phyloP scores from a whole-genome alignment of 345 rosid genomes.

The Aurinia saxatilis region DNA sequence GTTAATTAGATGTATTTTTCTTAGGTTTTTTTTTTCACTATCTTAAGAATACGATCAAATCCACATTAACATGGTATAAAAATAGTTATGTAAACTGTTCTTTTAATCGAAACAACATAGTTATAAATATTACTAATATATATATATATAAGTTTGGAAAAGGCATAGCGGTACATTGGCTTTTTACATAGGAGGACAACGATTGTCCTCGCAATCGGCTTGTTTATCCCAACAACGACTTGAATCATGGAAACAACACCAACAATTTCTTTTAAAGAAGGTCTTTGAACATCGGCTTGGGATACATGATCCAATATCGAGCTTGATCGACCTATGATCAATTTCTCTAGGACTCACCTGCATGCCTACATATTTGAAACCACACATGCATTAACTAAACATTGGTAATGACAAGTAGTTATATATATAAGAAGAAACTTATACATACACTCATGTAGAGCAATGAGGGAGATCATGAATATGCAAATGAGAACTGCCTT shows the following conservation, averaged over 20 bases:
- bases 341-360: background rate
- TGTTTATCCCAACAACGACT: background rate
- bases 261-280: slow-evolving; percentile 6
- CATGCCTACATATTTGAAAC: slow-evolving; percentile 7
- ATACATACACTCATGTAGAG: slow-evolving; percentile 8
- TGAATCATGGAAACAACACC: background rate
- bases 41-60: no score
- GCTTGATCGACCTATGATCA: background rate
- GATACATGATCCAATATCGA: background rate
- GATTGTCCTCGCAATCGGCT: background rate
- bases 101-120: no score
- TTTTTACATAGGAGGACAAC: slow-evolving; percentile 4
- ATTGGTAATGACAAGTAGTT: background rate
- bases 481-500: background rate
- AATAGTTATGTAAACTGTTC: no score
- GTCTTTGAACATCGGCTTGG: background rate
- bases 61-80: no score
- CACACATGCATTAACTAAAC: background rate
- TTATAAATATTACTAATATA: no score
- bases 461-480: slow-evolving; percentile 1
- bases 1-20: no score
- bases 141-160: no score
- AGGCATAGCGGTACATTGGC: background rate
- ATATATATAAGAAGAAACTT: background rate
- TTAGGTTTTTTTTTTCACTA: no score